phyloP scores from a whole-genome alignment of 2,329 filamentous ascomycete genomes.

The Sclerotinia trifoliorum region DNA sequence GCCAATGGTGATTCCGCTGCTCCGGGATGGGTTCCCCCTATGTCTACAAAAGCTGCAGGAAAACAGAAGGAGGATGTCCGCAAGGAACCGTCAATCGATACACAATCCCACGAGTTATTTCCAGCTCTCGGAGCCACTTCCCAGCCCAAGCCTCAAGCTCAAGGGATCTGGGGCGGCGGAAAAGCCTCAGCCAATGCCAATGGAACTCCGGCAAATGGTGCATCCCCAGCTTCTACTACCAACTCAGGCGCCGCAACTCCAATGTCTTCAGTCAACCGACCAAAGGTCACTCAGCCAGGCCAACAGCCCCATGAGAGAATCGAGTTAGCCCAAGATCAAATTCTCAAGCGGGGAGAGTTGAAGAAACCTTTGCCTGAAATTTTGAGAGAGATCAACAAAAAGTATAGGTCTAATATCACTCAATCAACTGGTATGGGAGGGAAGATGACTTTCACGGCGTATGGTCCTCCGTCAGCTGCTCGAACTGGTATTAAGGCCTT shows the following conservation, averaged over 20 bases:
- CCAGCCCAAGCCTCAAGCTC: slow-evolving; percentile 60
- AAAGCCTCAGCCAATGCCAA: slow-evolving; percentile 54
- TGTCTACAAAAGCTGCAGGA: slow-evolving; percentile 63
- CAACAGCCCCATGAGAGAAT: slow-evolving; percentile 21
- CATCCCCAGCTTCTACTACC: slow-evolving; percentile 55
- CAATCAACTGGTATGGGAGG: slow-evolving; percentile 72
- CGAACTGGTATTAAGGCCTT: slow-evolving; percentile 81
- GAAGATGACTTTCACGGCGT: slow-evolving; percentile 77
- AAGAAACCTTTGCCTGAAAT: slow-evolving; percentile 84
- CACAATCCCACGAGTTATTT: slow-evolving; percentile 86
- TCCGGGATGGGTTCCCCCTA: slow-evolving; percentile 49
- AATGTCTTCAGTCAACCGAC: slow-evolving; percentile 35
- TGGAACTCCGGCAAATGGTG: slow-evolving; percentile 48
- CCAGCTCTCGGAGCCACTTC: slow-evolving; percentile 76
- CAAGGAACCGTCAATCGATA: slow-evolving; percentile 59
- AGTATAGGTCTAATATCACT: slow-evolving; percentile 81
- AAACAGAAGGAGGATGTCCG: slow-evolving; percentile 62
- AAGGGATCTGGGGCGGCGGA: slow-evolving; percentile 77
- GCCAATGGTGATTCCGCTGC: slow-evolving; percentile 45
- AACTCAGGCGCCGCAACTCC: slow-evolving; percentile 54
- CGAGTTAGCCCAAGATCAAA: slow-evolving; percentile 61
- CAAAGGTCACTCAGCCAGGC: slow-evolving; percentile 69
- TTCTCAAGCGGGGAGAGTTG: slow-evolving; percentile 73
- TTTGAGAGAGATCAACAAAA: slow-evolving; percentile 87
- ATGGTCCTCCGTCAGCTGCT: slow-evolving; percentile 68